Evolutionary conservation across 1,139 yeast species (phyloP).

Genomic region (Geotrichum citri-aurantii): DNA sequence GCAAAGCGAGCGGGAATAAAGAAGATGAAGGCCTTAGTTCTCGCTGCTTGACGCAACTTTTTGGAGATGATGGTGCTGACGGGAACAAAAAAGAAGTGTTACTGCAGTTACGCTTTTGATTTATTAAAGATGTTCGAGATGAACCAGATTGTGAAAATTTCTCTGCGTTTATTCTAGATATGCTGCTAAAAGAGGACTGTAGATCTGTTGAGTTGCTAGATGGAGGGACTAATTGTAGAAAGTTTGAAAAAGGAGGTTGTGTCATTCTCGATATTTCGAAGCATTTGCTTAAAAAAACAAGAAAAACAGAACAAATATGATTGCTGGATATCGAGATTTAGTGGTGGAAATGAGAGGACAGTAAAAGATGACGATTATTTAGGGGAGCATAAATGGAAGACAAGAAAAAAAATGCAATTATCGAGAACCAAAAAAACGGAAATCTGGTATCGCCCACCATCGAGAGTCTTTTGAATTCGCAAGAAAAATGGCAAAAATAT

Average conservation of each 20-base stretch:
- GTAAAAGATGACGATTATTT: background rate
- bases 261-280: background rate
- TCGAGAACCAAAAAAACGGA: background rate
- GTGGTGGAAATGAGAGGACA: background rate
- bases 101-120: background rate
- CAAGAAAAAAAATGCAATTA: background rate
- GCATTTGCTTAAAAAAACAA: background rate
- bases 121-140: background rate
- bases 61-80: background rate
- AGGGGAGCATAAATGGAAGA: background rate
- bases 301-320: background rate
- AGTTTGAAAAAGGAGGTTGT: background rate
- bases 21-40: background rate
- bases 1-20: constrained; percentile 2
- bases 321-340: background rate
- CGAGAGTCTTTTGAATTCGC: background rate
- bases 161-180: background rate
- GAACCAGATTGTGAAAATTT: background rate
- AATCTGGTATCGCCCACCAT: background rate
- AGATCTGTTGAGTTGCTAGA: constrained; percentile 1
- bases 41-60: background rate
- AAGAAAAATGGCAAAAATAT: too few relatives aligned
- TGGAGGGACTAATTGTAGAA: constrained; percentile 1
- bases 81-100: background rate
- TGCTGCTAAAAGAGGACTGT: background rate